These are phyloP conservation scores for Chlorophyllum brunneum DNA, from an alignment of 768 basidiomycete species.

Conservation along the genomic window DNA sequence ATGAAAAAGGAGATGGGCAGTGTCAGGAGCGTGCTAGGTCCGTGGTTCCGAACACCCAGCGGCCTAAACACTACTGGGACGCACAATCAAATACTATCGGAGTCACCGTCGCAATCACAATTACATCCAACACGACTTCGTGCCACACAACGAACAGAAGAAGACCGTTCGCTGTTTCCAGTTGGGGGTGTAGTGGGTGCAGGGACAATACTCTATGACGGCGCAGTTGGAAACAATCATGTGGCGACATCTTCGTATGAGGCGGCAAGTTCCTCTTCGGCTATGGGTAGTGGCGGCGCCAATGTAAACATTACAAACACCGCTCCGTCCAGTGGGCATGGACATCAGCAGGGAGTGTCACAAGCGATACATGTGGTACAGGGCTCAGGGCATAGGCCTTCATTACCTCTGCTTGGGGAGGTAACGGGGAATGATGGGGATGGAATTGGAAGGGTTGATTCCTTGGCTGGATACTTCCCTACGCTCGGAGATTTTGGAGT, in stretches of 20 bases:
- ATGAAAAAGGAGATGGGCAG: constrained; percentile 54
- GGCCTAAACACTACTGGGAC: background rate
- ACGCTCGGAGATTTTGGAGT: constrained; percentile 3
- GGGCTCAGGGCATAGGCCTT: background rate
- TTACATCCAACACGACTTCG: constrained; percentile 4
- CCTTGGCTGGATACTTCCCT: constrained; percentile 7
- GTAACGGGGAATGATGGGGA: background rate
- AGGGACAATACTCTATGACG: no score
- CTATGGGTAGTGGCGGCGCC: background rate
- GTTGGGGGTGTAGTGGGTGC: background rate
- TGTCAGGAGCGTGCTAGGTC: constrained; percentile 58
- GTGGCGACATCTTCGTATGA: no score
- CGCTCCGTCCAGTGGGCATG: no score
- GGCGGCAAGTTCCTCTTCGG: background rate
- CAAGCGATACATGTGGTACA: background rate
- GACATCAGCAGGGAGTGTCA: no score
- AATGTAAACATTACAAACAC: no score
- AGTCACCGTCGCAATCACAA: no score
- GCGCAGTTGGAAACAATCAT: no score
- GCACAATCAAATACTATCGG: no score
- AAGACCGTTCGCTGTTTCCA: background rate
- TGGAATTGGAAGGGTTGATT: constrained; percentile 5
- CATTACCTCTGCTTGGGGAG: constrained; percentile 2
- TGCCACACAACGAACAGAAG: background rate
- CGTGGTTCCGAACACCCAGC: constrained; percentile 27